phyloP scores from a whole-genome alignment of 2,329 filamentous ascomycete species.

The Paecilomyces niveus region DNA sequence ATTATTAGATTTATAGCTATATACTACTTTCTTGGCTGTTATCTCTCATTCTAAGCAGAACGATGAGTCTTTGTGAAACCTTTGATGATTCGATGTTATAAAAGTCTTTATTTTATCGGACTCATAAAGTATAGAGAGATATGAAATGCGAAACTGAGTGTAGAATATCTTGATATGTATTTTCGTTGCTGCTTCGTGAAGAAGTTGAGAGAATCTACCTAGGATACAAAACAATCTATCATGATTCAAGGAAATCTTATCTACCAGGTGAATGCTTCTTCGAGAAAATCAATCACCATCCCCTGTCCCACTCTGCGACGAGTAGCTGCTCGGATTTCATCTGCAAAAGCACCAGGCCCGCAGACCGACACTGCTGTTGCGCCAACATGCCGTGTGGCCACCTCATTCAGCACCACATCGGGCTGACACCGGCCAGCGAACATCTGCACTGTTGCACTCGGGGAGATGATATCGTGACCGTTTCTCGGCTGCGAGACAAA shows the following conservation, averaged over 20 bases:
- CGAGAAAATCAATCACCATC: constrained; percentile 54
- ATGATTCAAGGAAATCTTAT: not conserved
- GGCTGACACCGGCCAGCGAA: constrained; percentile 53
- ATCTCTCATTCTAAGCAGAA: no score
- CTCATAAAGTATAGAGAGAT: not conserved
- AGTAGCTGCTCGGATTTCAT: constrained; percentile 52
- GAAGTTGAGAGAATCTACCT: not conserved
- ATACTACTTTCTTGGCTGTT: no score
- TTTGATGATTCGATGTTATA: no score
- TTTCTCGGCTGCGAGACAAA: constrained; percentile 56
- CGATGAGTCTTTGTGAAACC: no score
- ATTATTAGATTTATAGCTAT: no score
- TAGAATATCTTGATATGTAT: not conserved
- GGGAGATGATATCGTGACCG: constrained; percentile 47
- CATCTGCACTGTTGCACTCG: constrained; percentile 56
- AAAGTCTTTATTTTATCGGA: no score
- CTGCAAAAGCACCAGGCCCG: constrained; percentile 56
- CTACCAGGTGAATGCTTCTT: constrained; percentile 61
- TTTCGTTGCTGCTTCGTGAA: not conserved
- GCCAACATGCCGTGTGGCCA: constrained; percentile 49
- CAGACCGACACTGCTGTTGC: constrained; percentile 57
- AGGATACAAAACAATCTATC: not conserved
- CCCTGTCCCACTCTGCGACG: constrained; percentile 45
- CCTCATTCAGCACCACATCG: constrained; percentile 49
- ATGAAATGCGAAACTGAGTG: constrained; percentile 1